These are phyloP conservation scores for Tirmania nivea DNA, from an alignment of 495 filamentous ascomycete genomes.

Conservation along the genomic window DNA sequence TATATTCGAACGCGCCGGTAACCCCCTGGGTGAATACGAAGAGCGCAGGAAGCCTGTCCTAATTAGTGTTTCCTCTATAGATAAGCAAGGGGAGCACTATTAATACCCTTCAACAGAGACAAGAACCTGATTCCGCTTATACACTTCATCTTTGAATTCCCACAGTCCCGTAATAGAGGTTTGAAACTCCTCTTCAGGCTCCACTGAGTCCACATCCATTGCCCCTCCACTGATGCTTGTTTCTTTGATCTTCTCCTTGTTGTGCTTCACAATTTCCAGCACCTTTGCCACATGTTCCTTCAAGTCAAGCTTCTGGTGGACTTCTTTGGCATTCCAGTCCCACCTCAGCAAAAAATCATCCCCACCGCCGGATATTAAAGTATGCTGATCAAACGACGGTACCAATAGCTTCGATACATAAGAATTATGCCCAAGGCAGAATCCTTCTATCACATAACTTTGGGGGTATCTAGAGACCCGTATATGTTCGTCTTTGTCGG, in stretches of 20 bases:
- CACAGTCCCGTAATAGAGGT: slow-evolving; percentile 32
- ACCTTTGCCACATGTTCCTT: slow-evolving; percentile 20
- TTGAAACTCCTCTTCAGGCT: slow-evolving; percentile 18
- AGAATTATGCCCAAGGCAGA: slow-evolving; percentile 64
- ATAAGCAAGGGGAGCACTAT: background rate
- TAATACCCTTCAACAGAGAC: slow-evolving; percentile 49
- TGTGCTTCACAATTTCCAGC: slow-evolving; percentile 5
- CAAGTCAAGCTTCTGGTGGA: slow-evolving; percentile 34
- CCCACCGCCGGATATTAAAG: slow-evolving; percentile 70
- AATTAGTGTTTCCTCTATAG: slow-evolving; percentile 11
- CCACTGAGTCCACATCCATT: slow-evolving; percentile 3
- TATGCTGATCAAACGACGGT: slow-evolving; percentile 28
- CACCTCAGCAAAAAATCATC: slow-evolving; percentile 58
- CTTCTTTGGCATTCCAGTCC: slow-evolving; percentile 44
- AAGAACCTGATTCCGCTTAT: slow-evolving; percentile 26
- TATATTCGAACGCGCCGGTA: slow-evolving; percentile 25
- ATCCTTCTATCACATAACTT: slow-evolving; percentile 67
- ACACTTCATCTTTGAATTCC: slow-evolving; percentile 6
- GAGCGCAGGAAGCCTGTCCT: slow-evolving; percentile 35
- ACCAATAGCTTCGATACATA: slow-evolving; percentile 61
- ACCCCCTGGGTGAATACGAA: slow-evolving; percentile 32
- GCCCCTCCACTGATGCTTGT: background rate
- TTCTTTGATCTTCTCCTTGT: slow-evolving; percentile 2
- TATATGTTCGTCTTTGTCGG: slow-evolving; percentile 92
- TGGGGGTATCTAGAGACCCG: slow-evolving; percentile 72